Base-by-base conservation (phyloP, 495 filamentous ascomycete species). In the Penicillium malachiteum region DNA sequence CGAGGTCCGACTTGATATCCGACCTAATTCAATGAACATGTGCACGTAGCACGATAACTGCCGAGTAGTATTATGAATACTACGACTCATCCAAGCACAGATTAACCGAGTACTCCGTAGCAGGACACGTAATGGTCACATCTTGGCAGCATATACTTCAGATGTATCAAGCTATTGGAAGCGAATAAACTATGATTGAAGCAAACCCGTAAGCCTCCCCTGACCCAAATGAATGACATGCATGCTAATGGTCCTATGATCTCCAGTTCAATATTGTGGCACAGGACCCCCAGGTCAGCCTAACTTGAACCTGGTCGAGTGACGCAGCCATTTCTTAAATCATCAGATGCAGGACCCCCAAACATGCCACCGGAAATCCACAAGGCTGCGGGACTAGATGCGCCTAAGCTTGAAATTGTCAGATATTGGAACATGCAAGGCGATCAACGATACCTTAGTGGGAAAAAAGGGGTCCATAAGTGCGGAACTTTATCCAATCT, bases 401-500 rank as follows among this genome's bases (percentile, higher is more conserved):
- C 18, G 26, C 48, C 35, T 50, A 26, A 50, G 35, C 37, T 50
- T 30, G 48, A 50, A 62, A 51, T 31, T 44, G 59, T 55, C 54
- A 48, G 33, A 55, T 26, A 26, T 26, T 26, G 33, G 9, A 13
- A 16, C 45, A 56, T 56, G 57, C 52, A 60, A 53, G 57, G 33
- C 51, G 50, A 57, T 62, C 50, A 40, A 34, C 21, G 45, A 32
- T 11, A 21, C 35, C 17, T 38, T 39, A 50, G 48, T 37, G 56
- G 41, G 32, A 31, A 34, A 18, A 45, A 48, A 53, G 31, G 52
- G 52, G 48, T 35, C 42, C 31, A 52, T 37, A 47, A 54, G 16
- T 40, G 41, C 52, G 42, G 42, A 52, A 59, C 48, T 59, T 42
- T 52, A 52, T 51, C 32, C 47, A 42, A 35, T 52, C 31, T 37